Percentiles rank a stretch among this genome's conserved stretches.
These are phyloP conservation scores for Aspergillus neotritici DNA, from an alignment of 2,329 filamentous ascomycete genomes.

Conservation along the genomic window DNA sequence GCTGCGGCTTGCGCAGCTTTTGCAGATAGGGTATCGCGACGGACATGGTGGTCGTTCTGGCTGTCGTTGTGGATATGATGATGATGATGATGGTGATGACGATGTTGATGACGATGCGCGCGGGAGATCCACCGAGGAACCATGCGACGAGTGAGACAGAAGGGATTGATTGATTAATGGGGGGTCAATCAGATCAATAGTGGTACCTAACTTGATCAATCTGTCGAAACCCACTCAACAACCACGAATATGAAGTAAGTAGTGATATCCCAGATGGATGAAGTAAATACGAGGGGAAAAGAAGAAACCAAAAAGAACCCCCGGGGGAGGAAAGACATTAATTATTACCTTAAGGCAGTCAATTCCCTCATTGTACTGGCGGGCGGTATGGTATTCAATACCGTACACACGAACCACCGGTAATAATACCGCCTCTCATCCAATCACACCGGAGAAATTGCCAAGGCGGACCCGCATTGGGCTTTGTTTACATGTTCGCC, in stretches of 20 bases:
- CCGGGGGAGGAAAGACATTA: slow-evolving; percentile 8
- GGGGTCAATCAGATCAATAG: neutral
- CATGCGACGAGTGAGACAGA: slow-evolving; percentile 40
- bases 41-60: slow-evolving; percentile 47
- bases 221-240: no score
- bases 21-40: slow-evolving; percentile 66
- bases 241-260: no score
- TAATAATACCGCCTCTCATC: no score
- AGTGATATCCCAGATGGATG: no score
- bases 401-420: no score
- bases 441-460: no score
- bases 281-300: neutral
- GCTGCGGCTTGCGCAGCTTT: slow-evolving; percentile 74
- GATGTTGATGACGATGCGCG: slow-evolving; percentile 23
- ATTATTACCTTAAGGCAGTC: no score
- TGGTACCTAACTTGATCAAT: neutral
- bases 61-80: no score
- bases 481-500: slow-evolving; percentile 20
- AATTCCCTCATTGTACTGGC: no score
- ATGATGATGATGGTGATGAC: no score
- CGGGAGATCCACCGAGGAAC: slow-evolving; percentile 22
- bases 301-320: no score
- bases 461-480: slow-evolving; percentile 6
- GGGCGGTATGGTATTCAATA: no score
- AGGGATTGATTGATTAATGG: slow-evolving; percentile 5